Conservation (phyloP, 176 grass and related monocot genomes). For the Calamus simplicifolius region DNA sequence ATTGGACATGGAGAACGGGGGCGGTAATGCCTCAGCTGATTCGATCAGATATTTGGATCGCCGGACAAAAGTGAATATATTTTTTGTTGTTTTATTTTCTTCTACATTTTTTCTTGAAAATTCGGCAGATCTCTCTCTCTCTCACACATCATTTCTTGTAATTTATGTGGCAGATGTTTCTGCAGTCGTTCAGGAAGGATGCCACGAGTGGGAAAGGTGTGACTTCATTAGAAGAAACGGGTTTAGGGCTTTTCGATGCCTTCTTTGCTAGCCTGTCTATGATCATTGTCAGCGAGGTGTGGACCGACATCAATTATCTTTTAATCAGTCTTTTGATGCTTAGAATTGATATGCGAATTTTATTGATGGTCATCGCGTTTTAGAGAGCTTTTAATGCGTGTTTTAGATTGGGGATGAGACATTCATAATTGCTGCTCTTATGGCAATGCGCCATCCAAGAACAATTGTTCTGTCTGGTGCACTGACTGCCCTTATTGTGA, state of each 20-base stretch:
- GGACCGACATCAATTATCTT: neutral
- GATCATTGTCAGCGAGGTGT: slow-evolving; percentile 80
- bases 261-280: slow-evolving; percentile 91
- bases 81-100: neutral
- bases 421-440: slow-evolving; percentile 93
- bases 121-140: neutral
- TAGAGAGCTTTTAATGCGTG: neutral
- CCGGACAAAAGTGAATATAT: slow-evolving; percentile 25
- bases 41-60: slow-evolving; percentile 25
- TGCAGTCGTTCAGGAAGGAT: slow-evolving; percentile 35
- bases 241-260: slow-evolving; percentile 67
- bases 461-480: slow-evolving; percentile 83
- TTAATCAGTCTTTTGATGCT: neutral
- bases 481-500: slow-evolving; percentile 64
- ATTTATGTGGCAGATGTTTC: slow-evolving; percentile 19
- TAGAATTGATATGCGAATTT: neutral
- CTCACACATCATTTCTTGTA: neutral
- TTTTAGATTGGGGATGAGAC: slow-evolving; percentile 85
- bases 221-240: slow-evolving; percentile 36
- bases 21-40: neutral
- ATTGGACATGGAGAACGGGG: neutral
- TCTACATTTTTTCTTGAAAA: neutral
- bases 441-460: slow-evolving; percentile 98
- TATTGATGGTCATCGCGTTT: neutral
- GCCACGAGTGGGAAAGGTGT: slow-evolving; percentile 25